Base-by-base conservation (phyloP, 192 early-diverging fungal species). In the Podila epicladia region DNA sequence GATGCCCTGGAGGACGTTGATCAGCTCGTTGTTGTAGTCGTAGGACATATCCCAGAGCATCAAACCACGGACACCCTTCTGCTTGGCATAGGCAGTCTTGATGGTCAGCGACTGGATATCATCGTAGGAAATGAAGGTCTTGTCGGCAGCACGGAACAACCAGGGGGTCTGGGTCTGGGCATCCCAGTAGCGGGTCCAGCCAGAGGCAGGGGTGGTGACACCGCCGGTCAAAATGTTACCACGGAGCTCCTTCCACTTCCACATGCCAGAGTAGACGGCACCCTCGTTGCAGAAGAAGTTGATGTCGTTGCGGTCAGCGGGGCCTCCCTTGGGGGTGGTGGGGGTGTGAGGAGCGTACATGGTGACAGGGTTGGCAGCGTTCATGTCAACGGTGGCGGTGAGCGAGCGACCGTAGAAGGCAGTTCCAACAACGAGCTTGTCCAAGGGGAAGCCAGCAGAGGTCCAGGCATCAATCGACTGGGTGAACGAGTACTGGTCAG, bases 71-170 rank as follows among this genome's bases (percentile, higher is more conserved):
- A 95, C 75, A 9, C 71, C 78, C 48, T 85, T 82, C 0, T 67
- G 65, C 20, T 77, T 70, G 22, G 87, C 89, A 77, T 86, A 84
- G 4, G 87, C 83, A 11, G 92, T 87, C 72, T 95, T 95, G 58
- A 82, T 70, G 7, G 77, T 73, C 8, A 94, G 38, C 3, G 92
- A 93, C 37, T 84, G 72, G n/a, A 87, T 83, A 69, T 95, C 94
- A 66, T 95, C 94, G 71, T 94, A 95, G 12, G 93, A 92, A 45
- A 95, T 87, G 64, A 90, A 95, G 9, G 87, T 84, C 45, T 90
- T 89, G 69, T 83, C 85, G 9, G 83, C 71, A 12, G 87, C 82
- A 58, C 90, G 89, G 58, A 87, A 94, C 60, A 96, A 68, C 91
- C 92, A 94, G 28, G 95, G 94, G 5, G 93, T 93, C 29, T 89